Evolutionary conservation across 2,329 filamentous ascomycete species (phyloP).

Genomic region (Stagonosporopsis vannaccii): DNA sequence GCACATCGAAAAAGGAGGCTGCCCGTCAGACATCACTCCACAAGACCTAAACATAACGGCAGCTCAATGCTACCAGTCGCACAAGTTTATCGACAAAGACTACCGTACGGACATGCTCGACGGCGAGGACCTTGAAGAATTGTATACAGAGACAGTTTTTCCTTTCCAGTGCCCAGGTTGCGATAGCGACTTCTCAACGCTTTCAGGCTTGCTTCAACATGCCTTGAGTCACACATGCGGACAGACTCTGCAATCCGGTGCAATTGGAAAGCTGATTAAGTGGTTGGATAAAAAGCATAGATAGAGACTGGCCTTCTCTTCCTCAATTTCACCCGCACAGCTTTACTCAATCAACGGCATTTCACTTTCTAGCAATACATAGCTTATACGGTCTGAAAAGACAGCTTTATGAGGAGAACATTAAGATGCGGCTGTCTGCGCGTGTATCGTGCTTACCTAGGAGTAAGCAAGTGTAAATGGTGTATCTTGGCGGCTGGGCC

Average conservation of each 20-base stretch:
- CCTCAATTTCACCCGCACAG: not conserved
- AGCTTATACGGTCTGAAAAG: no score
- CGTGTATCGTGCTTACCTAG: no score
- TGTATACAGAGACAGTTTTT: conserved; percentile 16
- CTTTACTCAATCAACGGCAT: not conserved
- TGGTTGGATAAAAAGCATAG: conserved; percentile 22
- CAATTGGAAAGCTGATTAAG: conserved; percentile 22
- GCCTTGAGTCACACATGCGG: conserved; percentile 20
- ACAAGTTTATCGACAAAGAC: conserved; percentile 26
- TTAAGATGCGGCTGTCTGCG: no score
- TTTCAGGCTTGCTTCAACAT: conserved; percentile 26
- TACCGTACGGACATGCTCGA: conserved; percentile 24
- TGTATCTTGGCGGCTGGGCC: no score
- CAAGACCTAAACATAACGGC: conserved; percentile 26
- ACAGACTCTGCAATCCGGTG: conserved; percentile 17
- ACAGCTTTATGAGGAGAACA: no score
- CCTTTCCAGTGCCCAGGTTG: conserved; percentile 20
- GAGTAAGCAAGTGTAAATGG: no score
- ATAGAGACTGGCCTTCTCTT: not conserved
- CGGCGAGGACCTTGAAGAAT: conserved; percentile 10
- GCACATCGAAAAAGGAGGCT: conserved; percentile 27
- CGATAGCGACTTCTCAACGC: conserved; percentile 20
- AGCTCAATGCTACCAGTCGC: conserved; percentile 27
- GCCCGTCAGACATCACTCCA: conserved; percentile 22
- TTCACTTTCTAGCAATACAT: no score